Evolutionary conservation across 2,329 filamentous ascomycete species (phyloP).

Genomic region (Diplodia seriata): DNA sequence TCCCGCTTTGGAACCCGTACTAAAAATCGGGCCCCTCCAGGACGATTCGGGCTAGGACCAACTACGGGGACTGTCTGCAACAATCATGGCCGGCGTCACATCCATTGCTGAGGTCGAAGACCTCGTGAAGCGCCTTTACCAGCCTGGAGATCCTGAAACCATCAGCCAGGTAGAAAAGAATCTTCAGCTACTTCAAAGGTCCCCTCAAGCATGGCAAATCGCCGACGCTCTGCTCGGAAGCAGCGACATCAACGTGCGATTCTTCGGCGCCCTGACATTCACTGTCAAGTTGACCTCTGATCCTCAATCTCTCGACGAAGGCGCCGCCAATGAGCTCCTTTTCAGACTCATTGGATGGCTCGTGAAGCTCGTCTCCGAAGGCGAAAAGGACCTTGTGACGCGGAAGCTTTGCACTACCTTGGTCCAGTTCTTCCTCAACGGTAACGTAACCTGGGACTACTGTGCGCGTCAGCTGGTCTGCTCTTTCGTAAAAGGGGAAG

Average conservation of each 20-base stretch:
- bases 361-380: constrained; percentile 42
- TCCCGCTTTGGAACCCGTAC: not conserved
- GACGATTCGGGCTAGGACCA: not conserved
- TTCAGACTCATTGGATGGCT: constrained; percentile 67
- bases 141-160: constrained; percentile 54
- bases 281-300: constrained; percentile 83
- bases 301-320: constrained; percentile 39
- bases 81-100: constrained; percentile 18
- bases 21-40: not conserved
- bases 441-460: constrained; percentile 69
- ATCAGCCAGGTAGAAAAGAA: constrained; percentile 70
- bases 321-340: constrained; percentile 47
- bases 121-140: constrained; percentile 61
- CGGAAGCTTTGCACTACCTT: constrained; percentile 80
- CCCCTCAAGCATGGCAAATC: constrained; percentile 82
- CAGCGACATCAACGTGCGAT: constrained; percentile 77
- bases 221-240: constrained; percentile 76
- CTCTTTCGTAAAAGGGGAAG: constrained; percentile 60
- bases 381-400: constrained; percentile 59
- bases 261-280: constrained; percentile 91
- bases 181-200: constrained; percentile 79
- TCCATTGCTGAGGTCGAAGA: constrained; percentile 46
- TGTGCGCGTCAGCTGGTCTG: constrained; percentile 70
- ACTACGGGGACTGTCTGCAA: too few species aligned
- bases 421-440: constrained; percentile 76